These are phyloP conservation scores for Pistacia atlantica DNA, from an alignment of 345 rosid genomes.

Conservation along the genomic window DNA sequence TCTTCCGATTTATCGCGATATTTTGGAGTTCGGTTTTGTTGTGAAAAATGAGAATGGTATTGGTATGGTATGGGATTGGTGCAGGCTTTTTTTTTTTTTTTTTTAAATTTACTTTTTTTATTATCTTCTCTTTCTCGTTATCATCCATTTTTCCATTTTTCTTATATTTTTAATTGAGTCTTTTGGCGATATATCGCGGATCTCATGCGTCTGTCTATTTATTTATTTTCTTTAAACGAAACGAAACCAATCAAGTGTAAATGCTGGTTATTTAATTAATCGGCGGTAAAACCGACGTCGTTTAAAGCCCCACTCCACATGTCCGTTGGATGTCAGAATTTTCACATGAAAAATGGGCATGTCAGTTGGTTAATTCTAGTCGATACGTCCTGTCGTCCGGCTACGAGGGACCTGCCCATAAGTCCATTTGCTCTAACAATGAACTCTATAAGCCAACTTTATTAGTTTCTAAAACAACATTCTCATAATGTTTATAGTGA, in stretches of 20 bases:
- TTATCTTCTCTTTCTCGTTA: slow-evolving; percentile 18
- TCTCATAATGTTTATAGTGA: no score
- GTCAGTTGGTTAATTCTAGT: neutral
- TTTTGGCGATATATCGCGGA: slow-evolving; percentile 43
- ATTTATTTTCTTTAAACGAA: neutral
- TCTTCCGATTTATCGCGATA: slow-evolving; percentile 46
- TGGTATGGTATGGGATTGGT: neutral
- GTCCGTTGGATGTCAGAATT: neutral
- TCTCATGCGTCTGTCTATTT: neutral
- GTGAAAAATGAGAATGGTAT: neutral
- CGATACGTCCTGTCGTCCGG: neutral
- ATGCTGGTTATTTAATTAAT: neutral
- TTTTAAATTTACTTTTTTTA: neutral
- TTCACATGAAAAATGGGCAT: neutral
- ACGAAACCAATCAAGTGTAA: neutral
- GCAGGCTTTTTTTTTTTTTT: neutral
- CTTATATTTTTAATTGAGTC: slow-evolving; percentile 14
- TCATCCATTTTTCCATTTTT: neutral
- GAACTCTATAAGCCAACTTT: no score
- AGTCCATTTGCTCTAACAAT: no score
- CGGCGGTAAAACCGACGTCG: neutral
- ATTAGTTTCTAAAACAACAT: no score
- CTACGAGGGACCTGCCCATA: neutral
- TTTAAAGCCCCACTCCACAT: neutral
- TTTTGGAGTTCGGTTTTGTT: slow-evolving; percentile 35